phyloP scores from a whole-genome alignment of 768 basidiomycete genomes.

The Russula vinacea region DNA sequence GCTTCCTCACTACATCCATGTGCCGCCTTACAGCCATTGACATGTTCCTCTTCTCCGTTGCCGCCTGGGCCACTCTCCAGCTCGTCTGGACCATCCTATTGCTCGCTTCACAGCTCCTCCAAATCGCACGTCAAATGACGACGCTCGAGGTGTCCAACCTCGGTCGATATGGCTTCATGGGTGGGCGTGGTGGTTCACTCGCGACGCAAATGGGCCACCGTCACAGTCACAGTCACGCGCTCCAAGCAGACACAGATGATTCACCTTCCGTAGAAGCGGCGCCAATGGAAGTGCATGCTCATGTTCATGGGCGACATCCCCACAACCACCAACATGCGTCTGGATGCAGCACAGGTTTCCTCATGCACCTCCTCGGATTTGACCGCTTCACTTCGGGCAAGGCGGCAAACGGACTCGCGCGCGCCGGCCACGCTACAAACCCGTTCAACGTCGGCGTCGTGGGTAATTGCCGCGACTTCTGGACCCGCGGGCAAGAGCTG shows the following conservation, averaged over 20 bases:
- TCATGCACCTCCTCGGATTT: constrained; percentile 88
- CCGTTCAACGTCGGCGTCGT: constrained; percentile 85
- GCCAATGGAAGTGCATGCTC: constrained; percentile 26
- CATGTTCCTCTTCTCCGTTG: constrained; percentile 79
- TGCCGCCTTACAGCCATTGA: constrained; percentile 73
- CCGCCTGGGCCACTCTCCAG: constrained; percentile 86
- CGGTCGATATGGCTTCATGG: constrained; percentile 95
- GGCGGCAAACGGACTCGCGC: constrained; percentile 80
- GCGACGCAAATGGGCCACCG: constrained; percentile 75
- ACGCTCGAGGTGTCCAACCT: constrained; percentile 95
- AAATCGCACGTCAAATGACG: constrained; percentile 91
- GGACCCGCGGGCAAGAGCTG: constrained; percentile 79
- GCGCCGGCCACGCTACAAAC: constrained; percentile 73
- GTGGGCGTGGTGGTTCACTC: constrained; percentile 75
- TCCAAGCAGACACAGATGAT: constrained; percentile 38
- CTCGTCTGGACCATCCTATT: constrained; percentile 93
- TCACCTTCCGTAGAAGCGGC: constrained; percentile 46
- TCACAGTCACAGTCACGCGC: constrained; percentile 53
- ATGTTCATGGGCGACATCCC: constrained; percentile 44
- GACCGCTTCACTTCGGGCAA: constrained; percentile 92
- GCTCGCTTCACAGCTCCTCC: constrained; percentile 84
- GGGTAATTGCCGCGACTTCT: constrained; percentile 90
- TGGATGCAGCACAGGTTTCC: constrained; percentile 55
- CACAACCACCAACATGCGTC: constrained; percentile 40
- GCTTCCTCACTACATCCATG: constrained; percentile 62